These are phyloP conservation scores for Colletotrichum sp. DNA, from an alignment of 2,329 filamentous ascomycete species.

Conservation along the genomic window DNA sequence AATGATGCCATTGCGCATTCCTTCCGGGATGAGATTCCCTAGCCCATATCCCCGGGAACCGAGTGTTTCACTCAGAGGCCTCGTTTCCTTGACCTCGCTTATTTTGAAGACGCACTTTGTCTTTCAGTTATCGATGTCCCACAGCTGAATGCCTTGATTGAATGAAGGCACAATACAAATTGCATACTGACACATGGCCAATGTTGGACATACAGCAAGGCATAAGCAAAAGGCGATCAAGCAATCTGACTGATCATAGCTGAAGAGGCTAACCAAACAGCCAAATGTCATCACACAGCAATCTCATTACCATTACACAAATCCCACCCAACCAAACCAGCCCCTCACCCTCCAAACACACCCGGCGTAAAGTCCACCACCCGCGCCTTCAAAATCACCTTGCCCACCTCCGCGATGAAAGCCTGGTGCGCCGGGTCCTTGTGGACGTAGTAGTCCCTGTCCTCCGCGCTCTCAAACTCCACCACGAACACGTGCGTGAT, in stretches of 20 bases:
- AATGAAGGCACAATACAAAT: neutral
- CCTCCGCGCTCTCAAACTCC: slow-evolving; percentile 67
- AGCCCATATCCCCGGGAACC: neutral
- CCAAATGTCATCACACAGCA: neutral
- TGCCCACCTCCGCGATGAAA: slow-evolving; percentile 58
- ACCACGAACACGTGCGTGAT: slow-evolving; percentile 74
- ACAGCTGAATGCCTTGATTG: neutral
- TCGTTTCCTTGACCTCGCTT: neutral
- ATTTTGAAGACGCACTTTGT: neutral
- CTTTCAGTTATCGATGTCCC: neutral
- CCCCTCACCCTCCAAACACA: slow-evolving; percentile 26
- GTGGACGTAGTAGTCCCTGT: slow-evolving; percentile 72
- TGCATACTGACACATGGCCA: neutral
- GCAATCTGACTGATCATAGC: neutral
- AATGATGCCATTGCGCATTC: slow-evolving; percentile 4
- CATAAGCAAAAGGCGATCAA: neutral
- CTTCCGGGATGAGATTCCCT: neutral
- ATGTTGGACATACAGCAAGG: neutral
- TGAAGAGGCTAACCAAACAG: neutral
- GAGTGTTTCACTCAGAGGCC: neutral
- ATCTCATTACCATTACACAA: neutral
- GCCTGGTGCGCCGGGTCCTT: slow-evolving; percentile 68
- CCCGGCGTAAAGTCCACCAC: slow-evolving; percentile 67
- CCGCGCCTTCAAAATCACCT: slow-evolving; percentile 55
- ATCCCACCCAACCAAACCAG: neutral